Conservation (phyloP, 352 stramenopile species). For the Globisporangium takayamanum region DNA sequence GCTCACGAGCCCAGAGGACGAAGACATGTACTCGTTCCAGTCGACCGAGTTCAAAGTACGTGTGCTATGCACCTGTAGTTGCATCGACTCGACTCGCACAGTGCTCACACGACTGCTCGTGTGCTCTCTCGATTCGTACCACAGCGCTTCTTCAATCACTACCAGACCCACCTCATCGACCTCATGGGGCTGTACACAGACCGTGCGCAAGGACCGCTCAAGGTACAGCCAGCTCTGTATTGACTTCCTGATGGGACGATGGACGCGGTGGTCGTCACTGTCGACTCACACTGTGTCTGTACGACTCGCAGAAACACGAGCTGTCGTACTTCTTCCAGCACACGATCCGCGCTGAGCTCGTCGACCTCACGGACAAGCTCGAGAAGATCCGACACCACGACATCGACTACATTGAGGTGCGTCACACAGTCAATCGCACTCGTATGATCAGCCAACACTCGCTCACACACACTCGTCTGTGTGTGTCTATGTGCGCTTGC, state of each 20-base stretch:
- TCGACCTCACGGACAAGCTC: conserved; percentile 42
- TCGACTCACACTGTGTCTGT: background rate
- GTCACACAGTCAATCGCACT: background rate
- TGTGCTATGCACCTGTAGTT: background rate
- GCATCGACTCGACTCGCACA: background rate
- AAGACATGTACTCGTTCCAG: conserved; percentile 63
- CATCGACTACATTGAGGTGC: conserved; percentile 34
- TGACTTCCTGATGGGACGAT: background rate
- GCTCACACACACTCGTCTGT: background rate
- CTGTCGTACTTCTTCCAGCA: conserved; percentile 60
- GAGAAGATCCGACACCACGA: conserved; percentile 62
- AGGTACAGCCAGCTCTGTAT: conserved; percentile 22
- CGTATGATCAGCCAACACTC: too few relatives aligned
- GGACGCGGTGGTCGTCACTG: too few relatives aligned
- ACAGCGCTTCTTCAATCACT: conserved; percentile 70
- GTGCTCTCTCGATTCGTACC: background rate
- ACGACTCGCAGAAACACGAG: conserved; percentile 41
- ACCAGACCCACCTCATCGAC: conserved; percentile 60
- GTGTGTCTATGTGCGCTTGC: background rate
- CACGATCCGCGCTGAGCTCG: conserved; percentile 44
- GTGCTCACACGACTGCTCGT: conserved; percentile 2
- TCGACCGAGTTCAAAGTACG: conserved; percentile 61
- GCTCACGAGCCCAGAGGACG: conserved; percentile 30
- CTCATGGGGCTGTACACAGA: conserved; percentile 69
- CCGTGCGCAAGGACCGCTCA: conserved; percentile 47